Evolutionary conservation across 164 flowering plant species (phyloP).

Genomic region (Macadamia tetraphylla): DNA sequence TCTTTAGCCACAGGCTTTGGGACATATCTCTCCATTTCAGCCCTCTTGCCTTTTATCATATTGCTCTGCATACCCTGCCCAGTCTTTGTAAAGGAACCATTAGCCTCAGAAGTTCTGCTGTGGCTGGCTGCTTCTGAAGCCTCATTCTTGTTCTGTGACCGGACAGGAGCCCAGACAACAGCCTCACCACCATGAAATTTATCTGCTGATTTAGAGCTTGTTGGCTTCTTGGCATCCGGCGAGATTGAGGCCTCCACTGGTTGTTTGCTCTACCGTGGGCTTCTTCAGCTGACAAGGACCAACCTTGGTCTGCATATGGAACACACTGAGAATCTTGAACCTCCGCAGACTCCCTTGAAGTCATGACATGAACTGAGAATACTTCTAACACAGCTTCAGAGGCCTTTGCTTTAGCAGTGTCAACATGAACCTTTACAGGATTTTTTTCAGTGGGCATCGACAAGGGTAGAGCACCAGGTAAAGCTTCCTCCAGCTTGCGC

Average conservation of each 20-base stretch:
- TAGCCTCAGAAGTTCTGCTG: constrained; percentile 24
- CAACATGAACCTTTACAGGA: constrained; percentile 22
- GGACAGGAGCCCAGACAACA: constrained; percentile 92
- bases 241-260: constrained; percentile 15
- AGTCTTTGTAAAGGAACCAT: constrained; percentile 24
- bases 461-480: constrained; percentile 16
- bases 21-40: constrained; percentile 93
- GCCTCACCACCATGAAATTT: constrained; percentile 48
- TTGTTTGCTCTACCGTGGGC: constrained; percentile 30
- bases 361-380: constrained; percentile 18
- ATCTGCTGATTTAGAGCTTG: constrained; percentile 41
- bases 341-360: constrained; percentile 8
- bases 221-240: constrained; percentile 45
- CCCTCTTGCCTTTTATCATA: constrained; percentile 63
- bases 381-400: constrained; percentile 26
- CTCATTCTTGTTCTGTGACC: constrained; percentile 45
- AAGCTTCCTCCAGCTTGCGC: constrained; percentile 47
- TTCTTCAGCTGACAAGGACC: constrained; percentile 46
- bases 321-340: constrained; percentile 18
- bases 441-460: constrained; percentile 6
- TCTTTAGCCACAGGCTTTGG: constrained; percentile 94
- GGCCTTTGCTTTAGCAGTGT: constrained; percentile 24
- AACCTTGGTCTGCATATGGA: constrained; percentile 28
- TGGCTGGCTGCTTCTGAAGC: constrained; percentile 33
- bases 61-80: constrained; percentile 42